Conservation (phyloP, 345 rosid species). For the Noccaea bulbosa region DNA sequence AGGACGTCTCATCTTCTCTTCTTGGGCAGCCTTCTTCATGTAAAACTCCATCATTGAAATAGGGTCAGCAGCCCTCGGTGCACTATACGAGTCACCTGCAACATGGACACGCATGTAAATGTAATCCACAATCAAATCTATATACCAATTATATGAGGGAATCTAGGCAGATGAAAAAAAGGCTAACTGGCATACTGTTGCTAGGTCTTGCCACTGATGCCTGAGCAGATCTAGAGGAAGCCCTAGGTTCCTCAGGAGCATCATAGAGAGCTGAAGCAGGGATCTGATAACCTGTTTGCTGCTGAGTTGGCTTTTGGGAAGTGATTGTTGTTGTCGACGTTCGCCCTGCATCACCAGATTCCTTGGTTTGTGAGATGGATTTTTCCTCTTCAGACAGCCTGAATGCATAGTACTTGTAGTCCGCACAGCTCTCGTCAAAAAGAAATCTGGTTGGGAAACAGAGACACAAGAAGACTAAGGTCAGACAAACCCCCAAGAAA, state of each 20-base stretch:
- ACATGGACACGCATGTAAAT: conserved; percentile 18
- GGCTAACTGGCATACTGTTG: conserved; percentile 40
- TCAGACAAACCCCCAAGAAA: conserved; percentile 11
- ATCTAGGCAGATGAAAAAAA: conserved; percentile 7
- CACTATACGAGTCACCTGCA: conserved; percentile 50
- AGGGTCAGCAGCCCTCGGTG: conserved; percentile 66
- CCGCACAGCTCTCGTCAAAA: conserved; percentile 79
- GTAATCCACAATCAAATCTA: conserved; percentile 27
- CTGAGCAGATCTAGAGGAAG: conserved; percentile 45
- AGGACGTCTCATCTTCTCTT: conserved; percentile 90
- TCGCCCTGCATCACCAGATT: conserved; percentile 54
- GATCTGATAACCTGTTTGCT: conserved; percentile 69
- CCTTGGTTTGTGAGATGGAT: conserved; percentile 55
- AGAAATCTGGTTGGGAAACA: conserved; percentile 65
- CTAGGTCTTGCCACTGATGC: conserved; percentile 55
- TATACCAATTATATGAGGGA: conserved; percentile 5
- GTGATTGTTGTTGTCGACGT: conserved; percentile 49
- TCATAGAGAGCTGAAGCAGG: conserved; percentile 94
- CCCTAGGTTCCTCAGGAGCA: conserved; percentile 53
- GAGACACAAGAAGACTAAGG: conserved; percentile 11
- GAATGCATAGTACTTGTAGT: conserved; percentile 80
- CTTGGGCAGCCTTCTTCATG: conserved; percentile 96
- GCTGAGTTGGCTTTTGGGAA: conserved; percentile 58
- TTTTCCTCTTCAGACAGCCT: conserved; percentile 86
- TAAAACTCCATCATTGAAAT: conserved; percentile 98